These are phyloP conservation scores for Penicillium paneum DNA, from an alignment of 2,329 filamentous ascomycete species.

Conservation along the genomic window DNA sequence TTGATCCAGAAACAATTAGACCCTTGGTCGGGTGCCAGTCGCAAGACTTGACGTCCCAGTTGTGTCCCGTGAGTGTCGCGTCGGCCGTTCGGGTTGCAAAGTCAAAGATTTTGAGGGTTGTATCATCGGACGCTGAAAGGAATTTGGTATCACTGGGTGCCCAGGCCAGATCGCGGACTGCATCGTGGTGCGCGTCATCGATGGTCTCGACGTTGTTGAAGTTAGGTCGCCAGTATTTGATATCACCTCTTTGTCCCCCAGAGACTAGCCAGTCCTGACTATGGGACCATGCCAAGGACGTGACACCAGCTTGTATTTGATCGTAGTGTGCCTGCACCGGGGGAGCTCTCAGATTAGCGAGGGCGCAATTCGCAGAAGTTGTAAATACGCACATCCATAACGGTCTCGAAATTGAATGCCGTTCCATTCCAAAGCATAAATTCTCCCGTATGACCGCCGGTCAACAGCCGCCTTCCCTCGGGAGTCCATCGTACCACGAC, in stretches of 20 bases:
- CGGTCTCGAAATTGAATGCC: constrained; percentile 98
- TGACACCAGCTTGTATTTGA: constrained; percentile 45
- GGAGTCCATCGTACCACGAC: constrained; percentile 98
- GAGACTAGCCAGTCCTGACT: constrained; percentile 97
- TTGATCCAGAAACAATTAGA: constrained; percentile 89
- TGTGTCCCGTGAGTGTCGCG: constrained; percentile 82
- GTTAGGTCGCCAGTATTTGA: constrained; percentile 99
- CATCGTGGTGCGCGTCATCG: constrained; percentile 76
- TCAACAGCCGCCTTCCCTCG: constrained; percentile 85
- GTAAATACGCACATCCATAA: constrained; percentile 67
- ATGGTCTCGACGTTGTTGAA: constrained; percentile 98
- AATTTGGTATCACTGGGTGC: constrained; percentile 94
- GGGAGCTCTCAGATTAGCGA: constrained; percentile 8
- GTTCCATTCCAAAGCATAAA: constrained; percentile 99
- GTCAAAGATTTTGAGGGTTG: constrained; percentile 90
- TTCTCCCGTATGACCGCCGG: constrained; percentile 92
- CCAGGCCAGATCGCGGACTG: constrained; percentile 87
- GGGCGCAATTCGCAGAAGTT: background rate
- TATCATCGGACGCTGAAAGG: constrained; percentile 92
- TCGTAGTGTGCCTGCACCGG: constrained; percentile 67
- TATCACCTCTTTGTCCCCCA: constrained; percentile 86
- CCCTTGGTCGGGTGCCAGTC: constrained; percentile 98
- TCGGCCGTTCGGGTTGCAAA: constrained; percentile 85
- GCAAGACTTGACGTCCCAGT: constrained; percentile 95
- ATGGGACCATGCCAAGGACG: constrained; percentile 69